Base-by-base conservation (phyloP, 306 rosid species). In the Castanospermum australe region DNA sequence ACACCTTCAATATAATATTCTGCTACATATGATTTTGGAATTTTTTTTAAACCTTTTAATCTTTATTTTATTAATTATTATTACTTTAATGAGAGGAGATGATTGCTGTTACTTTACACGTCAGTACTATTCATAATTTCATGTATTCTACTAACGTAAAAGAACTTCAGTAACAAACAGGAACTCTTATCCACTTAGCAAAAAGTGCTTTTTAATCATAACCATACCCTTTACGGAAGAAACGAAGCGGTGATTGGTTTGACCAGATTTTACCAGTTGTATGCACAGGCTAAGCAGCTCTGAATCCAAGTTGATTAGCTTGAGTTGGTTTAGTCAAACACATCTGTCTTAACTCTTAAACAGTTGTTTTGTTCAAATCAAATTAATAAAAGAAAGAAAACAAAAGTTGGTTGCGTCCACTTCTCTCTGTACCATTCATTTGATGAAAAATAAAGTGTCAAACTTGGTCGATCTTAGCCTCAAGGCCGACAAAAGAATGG, bases 91-190 rank as follows among this genome's bases (percentile, higher is more conserved):
- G 33, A 6, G 44, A 80, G 54, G 47, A 32, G 22, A 73, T 65
- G 68, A 73, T 62, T 65, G 79, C 33, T 54, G 79, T 45, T 47
- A 22, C 76, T 81, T 80, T 74, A 44, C 80, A 55, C 80, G 76
- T 66, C 63, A 73, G 17, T 22, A 21, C 45, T 13, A 21, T 74
- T 12, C 21, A 32, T 54, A 14, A 38, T 73, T 24, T 13, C 5
- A 22, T 39, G 1, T 38, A 30, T 6, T 48, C 15, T 9, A 8
- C 9, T 5, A 76, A 51, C 17, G 15, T 38, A 39, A 35, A 35
- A 56, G n/a, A 71, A 76, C 22, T 51, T 47, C 2, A 7, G 62
- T 30, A 30, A 47, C 30, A 62, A 45, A 6, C 21, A 4, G 7
- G 25, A 41, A 75, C 59, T 7, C 48, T 20, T 25, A 79, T 12